phyloP scores from a whole-genome alignment of 1,139 yeast genomes.

The Diutina catenulata region DNA sequence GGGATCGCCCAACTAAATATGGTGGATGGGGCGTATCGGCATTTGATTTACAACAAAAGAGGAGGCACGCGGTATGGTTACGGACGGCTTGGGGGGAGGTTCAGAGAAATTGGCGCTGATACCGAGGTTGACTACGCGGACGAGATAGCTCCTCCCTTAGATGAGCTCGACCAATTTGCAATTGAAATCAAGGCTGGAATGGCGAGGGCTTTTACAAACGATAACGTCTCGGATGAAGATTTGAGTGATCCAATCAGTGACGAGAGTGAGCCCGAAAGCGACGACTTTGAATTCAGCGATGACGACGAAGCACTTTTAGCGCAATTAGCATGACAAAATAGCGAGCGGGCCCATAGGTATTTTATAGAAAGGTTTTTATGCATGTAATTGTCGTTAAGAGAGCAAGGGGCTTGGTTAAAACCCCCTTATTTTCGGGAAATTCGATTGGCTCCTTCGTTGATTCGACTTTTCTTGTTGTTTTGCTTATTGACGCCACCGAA shows the following conservation, averaged over 20 bases:
- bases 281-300: conserved; percentile 3
- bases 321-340: too few relatives aligned
- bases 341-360: too few relatives aligned
- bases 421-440: too few relatives aligned
- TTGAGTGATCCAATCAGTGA: conserved; percentile 4
- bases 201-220: too few relatives aligned
- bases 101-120: neutral
- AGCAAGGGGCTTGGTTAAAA: too few relatives aligned
- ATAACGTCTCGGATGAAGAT: neutral
- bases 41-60: neutral
- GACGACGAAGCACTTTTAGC: conserved; percentile 1
- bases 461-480: too few relatives aligned
- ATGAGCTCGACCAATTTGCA: neutral
- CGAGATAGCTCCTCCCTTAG: too few relatives aligned
- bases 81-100: neutral
- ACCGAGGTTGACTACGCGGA: neutral
- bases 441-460: too few relatives aligned
- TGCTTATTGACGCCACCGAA: too few relatives aligned
- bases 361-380: too few relatives aligned
- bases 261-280: neutral
- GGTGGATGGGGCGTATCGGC: neutral
- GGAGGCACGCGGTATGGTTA: neutral
- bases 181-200: neutral
- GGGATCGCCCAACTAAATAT: neutral
- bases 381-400: too few relatives aligned